Percentiles rank a stretch among this genome's conserved stretches.
Conservation (phyloP, 495 filamentous ascomycete genomes). For the Parathielavia hyrcaniae region DNA sequence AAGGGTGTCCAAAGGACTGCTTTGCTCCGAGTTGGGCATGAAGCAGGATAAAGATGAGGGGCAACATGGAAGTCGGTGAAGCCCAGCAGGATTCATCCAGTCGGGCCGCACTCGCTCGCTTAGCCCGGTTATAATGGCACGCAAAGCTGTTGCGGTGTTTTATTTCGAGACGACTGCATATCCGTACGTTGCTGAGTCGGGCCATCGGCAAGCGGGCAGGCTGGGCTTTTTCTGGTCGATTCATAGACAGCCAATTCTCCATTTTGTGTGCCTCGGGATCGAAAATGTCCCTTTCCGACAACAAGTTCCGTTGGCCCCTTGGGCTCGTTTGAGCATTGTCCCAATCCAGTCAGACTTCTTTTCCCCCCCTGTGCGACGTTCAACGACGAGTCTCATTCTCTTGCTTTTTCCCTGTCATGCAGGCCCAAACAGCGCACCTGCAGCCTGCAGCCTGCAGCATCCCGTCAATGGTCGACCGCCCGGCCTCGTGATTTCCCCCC, state of each 20-base stretch:
- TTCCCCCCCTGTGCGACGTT: not conserved
- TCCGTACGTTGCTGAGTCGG: too few relatives aligned
- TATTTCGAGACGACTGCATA: not conserved
- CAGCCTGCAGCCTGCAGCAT: not conserved
- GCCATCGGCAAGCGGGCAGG: not conserved
- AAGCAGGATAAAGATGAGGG: too few relatives aligned
- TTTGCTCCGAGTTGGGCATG: too few relatives aligned
- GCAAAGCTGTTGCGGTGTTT: conserved; percentile 2
- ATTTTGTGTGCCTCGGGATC: not conserved
- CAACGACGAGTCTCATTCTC: not conserved
- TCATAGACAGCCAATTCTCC: not conserved
- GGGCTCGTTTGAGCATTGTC: too few relatives aligned
- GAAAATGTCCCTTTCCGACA: not conserved
- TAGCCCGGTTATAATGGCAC: conserved; percentile 11
- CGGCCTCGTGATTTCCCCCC: not conserved
- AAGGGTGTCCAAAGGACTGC: too few relatives aligned
- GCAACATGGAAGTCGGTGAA: not conserved
- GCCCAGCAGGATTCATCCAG: conserved; percentile 5
- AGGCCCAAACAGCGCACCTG: not conserved
- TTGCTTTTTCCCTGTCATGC: not conserved
- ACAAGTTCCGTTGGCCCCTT: not conserved
- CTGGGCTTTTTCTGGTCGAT: not conserved
- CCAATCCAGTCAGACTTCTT: too few relatives aligned
- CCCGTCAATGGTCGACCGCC: not conserved
- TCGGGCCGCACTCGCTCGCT: conserved; percentile 9